A percentile compares a stretch with the other conserved stretches of the same genome.
Conservation (phyloP, 805 yeast genomes). For the Cyberlindnera mississippiensis region DNA sequence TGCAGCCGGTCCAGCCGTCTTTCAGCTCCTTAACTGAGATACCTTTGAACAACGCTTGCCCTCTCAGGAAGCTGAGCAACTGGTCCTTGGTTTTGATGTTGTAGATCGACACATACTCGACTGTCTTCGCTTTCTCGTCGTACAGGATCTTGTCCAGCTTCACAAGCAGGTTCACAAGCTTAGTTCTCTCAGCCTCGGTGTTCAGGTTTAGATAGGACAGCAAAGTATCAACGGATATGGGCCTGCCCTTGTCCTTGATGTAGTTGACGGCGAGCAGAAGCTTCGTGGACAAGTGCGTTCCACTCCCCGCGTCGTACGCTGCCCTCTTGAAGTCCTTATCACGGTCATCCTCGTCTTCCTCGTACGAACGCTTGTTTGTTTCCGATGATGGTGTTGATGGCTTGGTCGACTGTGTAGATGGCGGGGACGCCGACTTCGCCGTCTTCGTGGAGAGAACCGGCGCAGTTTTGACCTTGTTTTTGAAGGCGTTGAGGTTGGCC, state of each 20-base stretch:
- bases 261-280: conserved; percentile 88
- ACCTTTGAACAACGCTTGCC: conserved; percentile 86
- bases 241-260: conserved; percentile 64
- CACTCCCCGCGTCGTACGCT: conserved; percentile 23
- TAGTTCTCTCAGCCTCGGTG: conserved; percentile 50
- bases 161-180: conserved; percentile 65
- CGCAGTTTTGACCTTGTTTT: conserved; percentile 54
- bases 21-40: conserved; percentile 64
- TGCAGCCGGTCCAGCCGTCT: conserved; percentile 94
- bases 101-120: conserved; percentile 85
- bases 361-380: conserved; percentile 14
- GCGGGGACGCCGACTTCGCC: conserved; percentile 24
- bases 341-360: conserved; percentile 24
- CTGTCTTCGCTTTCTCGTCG: conserved; percentile 55
- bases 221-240: conserved; percentile 63
- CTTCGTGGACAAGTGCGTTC: conserved; percentile 76
- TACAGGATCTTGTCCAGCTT: conserved; percentile 75
- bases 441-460: conserved; percentile 41
- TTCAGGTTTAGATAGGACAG: conserved; percentile 56
- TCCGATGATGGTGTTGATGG: conserved; percentile 5
- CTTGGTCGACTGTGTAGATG: conserved; percentile 18
- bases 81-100: conserved; percentile 82
- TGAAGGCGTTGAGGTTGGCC: conserved; percentile 63
- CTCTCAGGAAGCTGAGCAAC: conserved; percentile 64
- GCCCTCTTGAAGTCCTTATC: conserved; percentile 29